Conservation (phyloP, 2,329 filamentous ascomycete genomes). For the Penicillium sumatraense region DNA sequence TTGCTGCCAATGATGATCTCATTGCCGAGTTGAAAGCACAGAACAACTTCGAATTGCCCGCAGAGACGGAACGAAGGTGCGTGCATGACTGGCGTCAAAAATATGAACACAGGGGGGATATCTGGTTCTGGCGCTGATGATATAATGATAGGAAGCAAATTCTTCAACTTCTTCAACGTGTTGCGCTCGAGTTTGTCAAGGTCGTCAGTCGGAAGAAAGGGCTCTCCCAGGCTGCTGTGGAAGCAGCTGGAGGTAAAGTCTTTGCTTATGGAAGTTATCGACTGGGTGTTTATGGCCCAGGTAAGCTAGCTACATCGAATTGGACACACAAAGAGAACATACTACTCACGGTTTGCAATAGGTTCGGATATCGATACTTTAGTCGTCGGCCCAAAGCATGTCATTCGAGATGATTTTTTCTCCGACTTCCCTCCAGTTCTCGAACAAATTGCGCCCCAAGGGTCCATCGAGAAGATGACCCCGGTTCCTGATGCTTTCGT, state of each 20-base stretch:
- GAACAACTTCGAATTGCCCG: conserved; percentile 85
- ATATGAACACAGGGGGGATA: background rate
- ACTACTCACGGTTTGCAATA: conserved; percentile 30
- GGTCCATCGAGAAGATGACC: conserved; percentile 82
- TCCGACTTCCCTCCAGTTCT: conserved; percentile 81
- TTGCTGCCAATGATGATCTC: conserved; percentile 75
- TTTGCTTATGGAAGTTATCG: conserved; percentile 97
- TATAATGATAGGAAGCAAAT: conserved; percentile 65
- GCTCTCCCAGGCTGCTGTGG: conserved; percentile 75
- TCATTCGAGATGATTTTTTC: conserved; percentile 90
- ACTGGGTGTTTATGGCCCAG: conserved; percentile 87
- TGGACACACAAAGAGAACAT: fast-evolving
- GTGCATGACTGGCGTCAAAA: conserved; percentile 20
- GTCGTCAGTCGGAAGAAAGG: conserved; percentile 75
- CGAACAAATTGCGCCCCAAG: conserved; percentile 72
- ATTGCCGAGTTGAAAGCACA: conserved; percentile 83
- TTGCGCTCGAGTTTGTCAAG: conserved; percentile 85
- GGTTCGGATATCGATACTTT: conserved; percentile 98
- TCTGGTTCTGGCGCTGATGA: conserved; percentile 6
- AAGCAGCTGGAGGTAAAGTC: conserved; percentile 86
- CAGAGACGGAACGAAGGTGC: conserved; percentile 83
- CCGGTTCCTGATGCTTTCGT: conserved; percentile 90
- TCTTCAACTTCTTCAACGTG: conserved; percentile 74
- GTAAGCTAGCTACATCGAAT: conserved; percentile 40
- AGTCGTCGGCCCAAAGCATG: conserved; percentile 87